Evolutionary conservation across 805 yeast genomes (phyloP), one percentile per base, ranked within the genome.

Genomic region (Candida manassasensis): DNA sequence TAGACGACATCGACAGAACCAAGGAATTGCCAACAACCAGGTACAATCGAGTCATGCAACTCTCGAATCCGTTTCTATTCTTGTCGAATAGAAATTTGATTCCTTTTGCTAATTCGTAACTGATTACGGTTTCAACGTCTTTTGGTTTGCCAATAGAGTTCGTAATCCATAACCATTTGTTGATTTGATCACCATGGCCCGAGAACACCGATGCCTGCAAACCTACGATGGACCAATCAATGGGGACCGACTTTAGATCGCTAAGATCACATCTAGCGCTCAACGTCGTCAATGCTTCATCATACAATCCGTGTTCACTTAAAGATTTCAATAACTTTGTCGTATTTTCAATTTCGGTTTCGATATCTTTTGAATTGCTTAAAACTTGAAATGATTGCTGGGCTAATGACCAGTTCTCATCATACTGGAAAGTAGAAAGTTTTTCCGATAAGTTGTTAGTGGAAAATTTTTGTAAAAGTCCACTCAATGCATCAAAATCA

Each of bases 401-500:
- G 0, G 96, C 95, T 48, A 86, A 72, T 27, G 78, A 71, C 95
- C 96, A 88, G 48, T 82, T 82, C 27, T 84, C 87, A 32, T 85
- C 80, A 45, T 84, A 88, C 46, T 87, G 93, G 35, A 90, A 78
- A 39, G 86, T 86, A 5, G 79, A 67, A 17, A 89, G 71, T 51
- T 86, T 84, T 41, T 88, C 89, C n/a, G 76, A 73, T 29, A 87
- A 60, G 43, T 78, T 76, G 27, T 77, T 75, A 0, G 82, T 73
- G 0, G 95, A 78, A 46, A 85, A 81, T 40, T 72, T 72, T 40
- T 84, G 79, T 38, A 89, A 61, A 4, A 86, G 77, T 15, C 98
- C 99, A 52, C 84, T 89, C 21, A 93, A 67, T 0, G 96, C 80
- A 62, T 93, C 99, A 24, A 81, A 71, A 50, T 94, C 98, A 48